phyloP scores from a whole-genome alignment of 1,139 yeast species.

The Lodderomyces margitis region DNA sequence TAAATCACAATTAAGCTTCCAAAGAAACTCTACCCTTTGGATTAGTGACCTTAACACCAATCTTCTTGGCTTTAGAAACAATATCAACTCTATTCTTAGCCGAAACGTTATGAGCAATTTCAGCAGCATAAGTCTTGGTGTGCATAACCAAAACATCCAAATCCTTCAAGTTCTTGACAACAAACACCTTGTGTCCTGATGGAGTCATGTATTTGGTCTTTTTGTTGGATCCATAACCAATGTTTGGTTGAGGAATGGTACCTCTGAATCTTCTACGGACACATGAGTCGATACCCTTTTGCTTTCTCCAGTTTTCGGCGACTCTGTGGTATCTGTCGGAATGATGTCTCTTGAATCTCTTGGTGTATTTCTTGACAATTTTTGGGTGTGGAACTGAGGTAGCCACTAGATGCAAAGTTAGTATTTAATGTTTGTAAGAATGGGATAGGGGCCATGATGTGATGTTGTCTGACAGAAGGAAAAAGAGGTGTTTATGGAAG shows the following conservation, averaged over 20 bases:
- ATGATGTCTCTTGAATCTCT: conserved; percentile 99
- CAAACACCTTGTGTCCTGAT: conserved; percentile 97
- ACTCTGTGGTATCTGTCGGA: conserved; percentile 99
- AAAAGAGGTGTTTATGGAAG: not conserved
- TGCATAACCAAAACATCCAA: conserved; percentile 95
- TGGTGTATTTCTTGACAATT: conserved; percentile 99
- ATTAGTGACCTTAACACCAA: conserved; percentile 98
- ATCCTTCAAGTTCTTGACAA: conserved; percentile 90
- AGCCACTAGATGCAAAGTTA: conserved; percentile 57
- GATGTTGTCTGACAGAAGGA: not conserved
- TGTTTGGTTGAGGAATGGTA: conserved; percentile 97
- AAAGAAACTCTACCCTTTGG: conserved; percentile 98
- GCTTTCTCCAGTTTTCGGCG: conserved; percentile 99
- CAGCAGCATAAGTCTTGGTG: conserved; percentile 99
- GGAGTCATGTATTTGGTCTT: conserved; percentile 95
- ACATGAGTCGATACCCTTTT: conserved; percentile 99
- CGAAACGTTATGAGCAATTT: conserved; percentile 98
- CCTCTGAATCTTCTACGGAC: conserved; percentile 99
- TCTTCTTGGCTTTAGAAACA: conserved; percentile 95
- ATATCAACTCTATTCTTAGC: conserved; percentile 98
- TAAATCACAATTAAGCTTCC: conserved; percentile 69
- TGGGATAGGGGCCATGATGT: not conserved
- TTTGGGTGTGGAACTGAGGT: conserved; percentile 98
- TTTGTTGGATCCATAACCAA: conserved; percentile 99
- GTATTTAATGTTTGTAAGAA: conserved; percentile 1